phyloP scores from a whole-genome alignment of 2,329 filamentous ascomycete genomes.

The Trichoderma atrobrunneum region DNA sequence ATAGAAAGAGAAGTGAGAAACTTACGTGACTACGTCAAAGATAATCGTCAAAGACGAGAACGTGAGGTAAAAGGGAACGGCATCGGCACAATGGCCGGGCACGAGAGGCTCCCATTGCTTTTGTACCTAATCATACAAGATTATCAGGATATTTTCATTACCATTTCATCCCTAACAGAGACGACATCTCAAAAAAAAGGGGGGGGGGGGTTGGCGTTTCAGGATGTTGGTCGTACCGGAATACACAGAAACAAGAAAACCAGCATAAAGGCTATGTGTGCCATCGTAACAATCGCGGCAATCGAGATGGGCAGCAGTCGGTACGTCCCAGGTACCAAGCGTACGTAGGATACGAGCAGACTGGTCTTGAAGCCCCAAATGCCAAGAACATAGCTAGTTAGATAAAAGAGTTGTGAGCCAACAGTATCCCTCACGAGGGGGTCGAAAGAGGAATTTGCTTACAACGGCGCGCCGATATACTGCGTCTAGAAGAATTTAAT shows the following conservation, averaged over 20 bases:
- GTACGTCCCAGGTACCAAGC: slow-evolving; percentile 42
- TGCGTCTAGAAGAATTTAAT: slow-evolving; percentile 30
- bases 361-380: slow-evolving; percentile 48
- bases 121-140: slow-evolving; percentile 13
- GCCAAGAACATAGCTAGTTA: slow-evolving; percentile 38
- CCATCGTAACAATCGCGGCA: slow-evolving; percentile 35
- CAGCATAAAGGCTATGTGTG: slow-evolving; percentile 39
- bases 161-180: not conserved
- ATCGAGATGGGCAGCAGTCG: slow-evolving; percentile 34
- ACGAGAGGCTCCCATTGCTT: slow-evolving; percentile 43
- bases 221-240: slow-evolving; percentile 25
- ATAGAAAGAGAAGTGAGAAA: not conserved
- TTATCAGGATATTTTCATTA: not conserved
- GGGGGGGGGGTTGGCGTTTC: not conserved
- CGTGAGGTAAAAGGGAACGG: slow-evolving; percentile 43
- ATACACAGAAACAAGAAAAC: slow-evolving; percentile 38
- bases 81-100: slow-evolving; percentile 38
- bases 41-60: slow-evolving; percentile 41
- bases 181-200: not conserved
- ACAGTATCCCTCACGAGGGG: too few species aligned
- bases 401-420: not conserved
- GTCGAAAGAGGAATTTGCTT: slow-evolving; percentile 18
- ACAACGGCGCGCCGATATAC: slow-evolving; percentile 44
- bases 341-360: slow-evolving; percentile 43
- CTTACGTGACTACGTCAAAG: slow-evolving; percentile 42